Evolutionary conservation across 129 eudicot genomes (phyloP).

Genomic region (Pulicaria dysenterica): DNA sequence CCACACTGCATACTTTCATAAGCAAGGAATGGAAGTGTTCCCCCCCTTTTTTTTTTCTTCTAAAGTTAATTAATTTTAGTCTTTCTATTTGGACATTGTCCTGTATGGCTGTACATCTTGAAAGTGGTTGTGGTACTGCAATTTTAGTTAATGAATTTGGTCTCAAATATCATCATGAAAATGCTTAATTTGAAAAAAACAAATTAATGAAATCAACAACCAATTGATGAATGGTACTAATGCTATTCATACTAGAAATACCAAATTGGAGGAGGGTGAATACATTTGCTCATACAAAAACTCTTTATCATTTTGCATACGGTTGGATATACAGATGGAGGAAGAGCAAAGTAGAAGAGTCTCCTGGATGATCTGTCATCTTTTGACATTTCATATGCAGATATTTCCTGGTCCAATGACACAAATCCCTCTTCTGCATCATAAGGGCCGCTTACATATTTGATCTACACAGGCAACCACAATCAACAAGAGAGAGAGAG

Average conservation of each 20-base stretch:
- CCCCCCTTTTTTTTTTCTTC: too few species aligned
- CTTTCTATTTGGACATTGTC: too few species aligned
- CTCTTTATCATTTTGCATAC: conserved; percentile 89
- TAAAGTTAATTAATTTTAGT: too few species aligned
- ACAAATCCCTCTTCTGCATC: conserved; percentile 78
- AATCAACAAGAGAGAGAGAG: background rate
- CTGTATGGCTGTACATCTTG: too few species aligned
- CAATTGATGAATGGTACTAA: background rate
- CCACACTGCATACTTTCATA: too few species aligned
- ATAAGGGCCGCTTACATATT: conserved; percentile 81
- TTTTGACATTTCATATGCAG: conserved; percentile 62
- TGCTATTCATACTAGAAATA: background rate
- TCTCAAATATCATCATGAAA: too few species aligned
- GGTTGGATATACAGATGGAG: conserved; percentile 96
- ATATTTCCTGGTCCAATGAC: conserved; percentile 63
- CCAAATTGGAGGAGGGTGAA: conserved; percentile 16
- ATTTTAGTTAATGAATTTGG: too few species aligned
- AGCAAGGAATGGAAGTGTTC: too few species aligned
- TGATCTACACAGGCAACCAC: conserved; percentile 46
- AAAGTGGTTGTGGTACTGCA: too few species aligned
- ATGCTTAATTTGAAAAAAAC: background rate
- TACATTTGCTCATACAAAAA: conserved; percentile 82
- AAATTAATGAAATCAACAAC: conserved; percentile 40
- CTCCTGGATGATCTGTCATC: conserved; percentile 65
- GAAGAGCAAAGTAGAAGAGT: conserved; percentile 97